Percentiles rank a stretch among this genome's conserved stretches.
Evolutionary conservation across 2,329 filamentous ascomycete genomes (phyloP).

Genomic region (Fusarium veterinarium): DNA sequence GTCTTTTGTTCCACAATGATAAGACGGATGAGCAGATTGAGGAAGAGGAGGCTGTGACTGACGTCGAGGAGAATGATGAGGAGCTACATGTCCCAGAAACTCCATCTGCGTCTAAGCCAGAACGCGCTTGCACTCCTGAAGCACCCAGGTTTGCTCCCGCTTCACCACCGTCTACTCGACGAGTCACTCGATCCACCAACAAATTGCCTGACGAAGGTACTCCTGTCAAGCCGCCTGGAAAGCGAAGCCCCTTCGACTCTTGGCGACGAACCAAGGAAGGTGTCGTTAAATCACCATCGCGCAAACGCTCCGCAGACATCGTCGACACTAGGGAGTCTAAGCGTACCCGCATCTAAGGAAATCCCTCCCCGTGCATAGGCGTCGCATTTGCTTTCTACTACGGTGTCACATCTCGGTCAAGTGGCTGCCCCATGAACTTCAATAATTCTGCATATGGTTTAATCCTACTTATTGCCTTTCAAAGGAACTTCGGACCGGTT

Average conservation of each 20-base stretch:
- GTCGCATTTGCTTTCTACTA: constrained; percentile 16
- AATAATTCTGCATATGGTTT: constrained; percentile 36
- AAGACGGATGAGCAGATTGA: constrained; percentile 60
- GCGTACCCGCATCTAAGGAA: constrained; percentile 50
- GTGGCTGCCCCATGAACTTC: constrained; percentile 18
- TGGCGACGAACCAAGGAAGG: constrained; percentile 74
- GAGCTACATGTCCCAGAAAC: constrained; percentile 49
- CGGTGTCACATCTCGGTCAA: constrained; percentile 13
- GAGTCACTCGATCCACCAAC: constrained; percentile 67
- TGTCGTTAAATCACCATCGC: constrained; percentile 57
- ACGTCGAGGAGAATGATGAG: constrained; percentile 62
- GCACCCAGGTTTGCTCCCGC: constrained; percentile 67
- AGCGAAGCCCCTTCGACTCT: constrained; percentile 71
- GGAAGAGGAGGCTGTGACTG: constrained; percentile 69
- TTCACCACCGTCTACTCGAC: constrained; percentile 71
- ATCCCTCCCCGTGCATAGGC: background rate
- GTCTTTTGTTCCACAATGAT: constrained; percentile 73
- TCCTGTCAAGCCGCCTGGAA: constrained; percentile 54
- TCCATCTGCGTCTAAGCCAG: constrained; percentile 51
- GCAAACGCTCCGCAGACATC: constrained; percentile 56
- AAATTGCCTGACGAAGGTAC: constrained; percentile 59
- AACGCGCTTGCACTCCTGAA: constrained; percentile 60
- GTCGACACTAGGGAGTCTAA: constrained; percentile 49
- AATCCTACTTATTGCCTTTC: constrained; percentile 15
- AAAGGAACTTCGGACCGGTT: constrained; percentile 36